phyloP scores from a whole-genome alignment of 2,329 filamentous ascomycete species.

The Mycosphaerelloides madeirae region DNA sequence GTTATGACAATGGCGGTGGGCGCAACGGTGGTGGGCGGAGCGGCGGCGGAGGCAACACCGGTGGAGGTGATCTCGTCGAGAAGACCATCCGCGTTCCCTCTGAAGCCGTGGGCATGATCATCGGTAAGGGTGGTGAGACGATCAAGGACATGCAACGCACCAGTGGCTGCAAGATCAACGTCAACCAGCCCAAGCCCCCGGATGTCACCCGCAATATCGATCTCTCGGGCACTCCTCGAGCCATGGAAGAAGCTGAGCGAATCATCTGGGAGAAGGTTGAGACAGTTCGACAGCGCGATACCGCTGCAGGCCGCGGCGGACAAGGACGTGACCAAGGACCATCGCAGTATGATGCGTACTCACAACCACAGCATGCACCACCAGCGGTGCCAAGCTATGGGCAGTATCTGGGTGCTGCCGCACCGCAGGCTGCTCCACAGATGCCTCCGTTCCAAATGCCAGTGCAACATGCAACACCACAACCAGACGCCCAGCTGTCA shows the following conservation, averaged over 20 bases:
- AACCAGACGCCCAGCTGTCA: constrained; percentile 14
- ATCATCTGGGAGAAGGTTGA: constrained; percentile 92
- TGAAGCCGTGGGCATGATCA: constrained; percentile 93
- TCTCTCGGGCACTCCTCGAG: constrained; percentile 70
- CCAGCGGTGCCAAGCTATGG: constrained; percentile 27
- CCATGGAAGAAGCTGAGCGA: constrained; percentile 74
- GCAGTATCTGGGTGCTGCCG: constrained; percentile 25
- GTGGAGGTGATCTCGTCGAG: constrained; percentile 59
- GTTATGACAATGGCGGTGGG: constrained; percentile 20
- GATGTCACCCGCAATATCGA: constrained; percentile 84
- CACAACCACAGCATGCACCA: constrained; percentile 42
- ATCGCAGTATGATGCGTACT: constrained; percentile 42
- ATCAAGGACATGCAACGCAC: constrained; percentile 88
- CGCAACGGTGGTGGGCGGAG: constrained; percentile 12
- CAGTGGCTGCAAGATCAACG: constrained; percentile 92
- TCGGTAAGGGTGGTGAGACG: constrained; percentile 86
- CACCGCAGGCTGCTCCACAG: constrained; percentile 25
- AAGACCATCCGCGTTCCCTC: constrained; percentile 81
- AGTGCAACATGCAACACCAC: constrained; percentile 16
- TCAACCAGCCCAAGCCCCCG: constrained; percentile 72
- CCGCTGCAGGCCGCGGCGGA: constrained; percentile 29
- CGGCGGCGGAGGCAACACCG: constrained; percentile 36
- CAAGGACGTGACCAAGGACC: constrained; percentile 29
- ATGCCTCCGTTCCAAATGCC: constrained; percentile 33
- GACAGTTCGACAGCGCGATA: constrained; percentile 60